Evolutionary conservation across 441 rosid species (phyloP).

Genomic region (Geranium incanum): DNA sequence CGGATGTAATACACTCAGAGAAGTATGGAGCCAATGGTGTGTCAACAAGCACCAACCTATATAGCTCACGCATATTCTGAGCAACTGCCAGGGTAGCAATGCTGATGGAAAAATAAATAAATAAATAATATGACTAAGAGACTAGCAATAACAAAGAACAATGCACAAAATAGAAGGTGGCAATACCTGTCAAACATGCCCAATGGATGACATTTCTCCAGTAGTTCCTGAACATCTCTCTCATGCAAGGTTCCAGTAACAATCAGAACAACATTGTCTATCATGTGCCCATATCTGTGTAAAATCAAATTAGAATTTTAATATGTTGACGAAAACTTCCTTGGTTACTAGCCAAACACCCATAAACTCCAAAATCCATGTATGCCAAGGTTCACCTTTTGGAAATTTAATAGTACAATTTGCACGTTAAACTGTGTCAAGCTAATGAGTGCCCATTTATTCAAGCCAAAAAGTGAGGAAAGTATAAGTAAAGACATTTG

Average conservation of each 20-base stretch:
- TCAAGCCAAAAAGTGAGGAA: background rate
- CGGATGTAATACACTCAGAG: slow-evolving; percentile 94
- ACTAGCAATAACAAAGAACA: background rate
- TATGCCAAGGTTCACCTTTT: background rate
- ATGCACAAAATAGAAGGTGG: background rate
- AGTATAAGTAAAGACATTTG: background rate
- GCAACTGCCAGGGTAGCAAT: slow-evolving; percentile 97
- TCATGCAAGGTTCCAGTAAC: slow-evolving; percentile 96
- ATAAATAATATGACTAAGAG: background rate
- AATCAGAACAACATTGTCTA: slow-evolving; percentile 95
- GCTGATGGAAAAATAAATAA: slow-evolving; percentile 33
- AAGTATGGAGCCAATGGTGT: slow-evolving; percentile 96
- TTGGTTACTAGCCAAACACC: background rate
- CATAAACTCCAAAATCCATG: background rate
- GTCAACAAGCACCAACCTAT: slow-evolving; percentile 91
- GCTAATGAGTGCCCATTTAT: background rate
- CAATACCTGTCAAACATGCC: slow-evolving; percentile 98
- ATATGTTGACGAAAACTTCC: background rate
- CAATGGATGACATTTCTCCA: slow-evolving; percentile 95
- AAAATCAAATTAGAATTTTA: slow-evolving; percentile 15
- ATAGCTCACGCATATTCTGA: slow-evolving; percentile 96
- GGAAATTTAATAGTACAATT: background rate
- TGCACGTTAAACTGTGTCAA: background rate
- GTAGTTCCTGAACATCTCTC: slow-evolving; percentile 91
- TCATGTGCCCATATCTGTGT: slow-evolving; percentile 94